Evolutionary conservation across 2,329 filamentous ascomycete species (phyloP), one percentile per base, ranked within the genome.

Genomic region (Colletotrichum sp.): DNA sequence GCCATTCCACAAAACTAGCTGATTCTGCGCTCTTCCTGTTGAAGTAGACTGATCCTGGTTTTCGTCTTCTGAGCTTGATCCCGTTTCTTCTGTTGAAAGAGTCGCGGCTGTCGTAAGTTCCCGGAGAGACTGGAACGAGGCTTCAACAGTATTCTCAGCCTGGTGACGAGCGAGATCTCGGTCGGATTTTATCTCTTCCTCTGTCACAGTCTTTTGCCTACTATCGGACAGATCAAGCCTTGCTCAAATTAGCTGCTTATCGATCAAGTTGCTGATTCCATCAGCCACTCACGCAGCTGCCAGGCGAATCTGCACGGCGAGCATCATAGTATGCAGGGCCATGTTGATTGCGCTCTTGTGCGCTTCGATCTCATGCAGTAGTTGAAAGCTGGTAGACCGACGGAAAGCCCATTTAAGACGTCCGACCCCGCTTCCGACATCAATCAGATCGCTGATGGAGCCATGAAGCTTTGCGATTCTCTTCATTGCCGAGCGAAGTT

Each of bases 181-280:
- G 16, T 63, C 60, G 28, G 12, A 13, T 13, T 13, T 34, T 0
- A 61, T 18, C 32, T 63, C 60, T 15, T 30, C 7, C 6, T 16
- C n/a, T 2, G 60, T 8, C n/a, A 7, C 60, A 26, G 2, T 16
- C 1, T 5, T 0, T 7, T 24, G 7, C 2, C 32, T 10, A 36
- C 24, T 24, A 3, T 32, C 28, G 5, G 26, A 3, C 1, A n/a
- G 9, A 9, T 1, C 5, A 18, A 10, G 6, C 30, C 7, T 32
- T 6, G 12, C 9, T 32, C 7, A 0, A 0, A 0, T n/a, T 15
- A 28, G 28, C n/a, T 18, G n/a, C 8, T 13, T 3, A 30, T n/a
- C 32, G 0, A 2, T 4, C 6, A 5, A 5, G 26, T n/a, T 32
- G n/a, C 3, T 5, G 24, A n/a, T 12, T 2, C 12, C 3, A 1